Conservation (phyloP, 1,139 yeast species). For the Diutina pseudorugosa region DNA sequence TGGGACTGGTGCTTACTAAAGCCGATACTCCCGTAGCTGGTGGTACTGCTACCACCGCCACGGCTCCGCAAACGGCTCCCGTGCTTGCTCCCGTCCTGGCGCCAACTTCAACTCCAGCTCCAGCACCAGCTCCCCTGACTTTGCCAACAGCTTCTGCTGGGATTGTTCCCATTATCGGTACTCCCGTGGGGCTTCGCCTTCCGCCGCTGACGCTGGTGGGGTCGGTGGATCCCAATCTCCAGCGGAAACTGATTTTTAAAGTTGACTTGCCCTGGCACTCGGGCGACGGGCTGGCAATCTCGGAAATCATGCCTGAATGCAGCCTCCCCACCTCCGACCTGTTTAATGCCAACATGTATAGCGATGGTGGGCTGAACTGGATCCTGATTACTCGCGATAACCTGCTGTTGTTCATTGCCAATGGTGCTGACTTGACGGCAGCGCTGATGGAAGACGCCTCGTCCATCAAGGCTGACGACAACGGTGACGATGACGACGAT, state of each 20-base stretch:
- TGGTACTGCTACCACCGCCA: neutral
- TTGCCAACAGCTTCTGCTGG: neutral
- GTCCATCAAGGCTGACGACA: neutral
- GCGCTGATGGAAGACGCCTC: neutral
- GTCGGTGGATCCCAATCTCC: neutral
- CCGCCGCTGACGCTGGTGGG: neutral
- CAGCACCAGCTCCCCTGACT: neutral
- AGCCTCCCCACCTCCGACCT: neutral
- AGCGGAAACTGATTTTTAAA: neutral
- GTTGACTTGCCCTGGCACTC: constrained; percentile 2
- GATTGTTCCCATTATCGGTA: neutral
- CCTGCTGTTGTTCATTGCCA: neutral
- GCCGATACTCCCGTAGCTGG: neutral
- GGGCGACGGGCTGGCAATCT: neutral
- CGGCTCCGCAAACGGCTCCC: neutral
- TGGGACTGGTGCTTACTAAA: neutral
- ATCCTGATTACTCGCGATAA: neutral
- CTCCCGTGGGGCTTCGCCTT: neutral
- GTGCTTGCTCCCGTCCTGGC: neutral
- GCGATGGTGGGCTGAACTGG: constrained; percentile 2
- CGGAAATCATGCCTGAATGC: neutral
- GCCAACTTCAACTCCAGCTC: neutral
- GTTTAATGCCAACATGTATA: neutral
- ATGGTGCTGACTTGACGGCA: neutral
- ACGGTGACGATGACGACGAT: neutral